Conservation (phyloP, 2,329 filamentous ascomycete genomes). For the Grosmannia clavigera region DNA sequence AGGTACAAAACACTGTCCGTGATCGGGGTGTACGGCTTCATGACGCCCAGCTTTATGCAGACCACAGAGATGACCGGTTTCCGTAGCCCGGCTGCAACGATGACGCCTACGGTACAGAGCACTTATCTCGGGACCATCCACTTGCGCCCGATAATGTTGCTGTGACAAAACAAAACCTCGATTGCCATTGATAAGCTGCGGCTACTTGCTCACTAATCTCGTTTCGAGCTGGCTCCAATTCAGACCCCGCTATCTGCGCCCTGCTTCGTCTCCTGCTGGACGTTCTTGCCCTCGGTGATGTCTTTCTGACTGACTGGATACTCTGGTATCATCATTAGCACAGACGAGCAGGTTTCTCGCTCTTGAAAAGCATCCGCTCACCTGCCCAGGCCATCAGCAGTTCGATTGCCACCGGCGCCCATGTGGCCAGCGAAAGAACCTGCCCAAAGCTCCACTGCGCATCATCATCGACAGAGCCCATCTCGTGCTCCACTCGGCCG, state of each 20-base stretch:
- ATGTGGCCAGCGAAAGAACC: conserved; percentile 18
- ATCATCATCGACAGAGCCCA: conserved; percentile 13
- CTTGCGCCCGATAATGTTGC: background rate
- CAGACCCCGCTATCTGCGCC: too few species aligned
- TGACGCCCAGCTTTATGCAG: background rate
- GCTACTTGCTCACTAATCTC: background rate
- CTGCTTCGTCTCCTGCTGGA: too few species aligned
- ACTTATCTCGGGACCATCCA: background rate
- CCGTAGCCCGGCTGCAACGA: background rate
- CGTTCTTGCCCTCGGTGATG: too few species aligned
- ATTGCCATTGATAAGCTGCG: background rate
- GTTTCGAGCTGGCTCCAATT: background rate
- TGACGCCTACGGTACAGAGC: background rate
- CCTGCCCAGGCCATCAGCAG: conserved; percentile 16
- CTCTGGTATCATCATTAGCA: too few species aligned
- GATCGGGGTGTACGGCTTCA: background rate
- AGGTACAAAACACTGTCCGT: background rate
- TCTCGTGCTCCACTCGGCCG: conserved; percentile 3
- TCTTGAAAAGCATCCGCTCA: conserved; percentile 8
- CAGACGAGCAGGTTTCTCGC: background rate
- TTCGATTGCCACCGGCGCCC: conserved; percentile 18
- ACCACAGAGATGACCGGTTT: background rate
- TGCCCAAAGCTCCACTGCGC: conserved; percentile 20
- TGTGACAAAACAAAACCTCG: background rate
- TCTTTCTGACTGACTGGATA: too few species aligned